Conservation (phyloP, 192 early-diverging fungal species). For the Cladochytrium replicatum region DNA sequence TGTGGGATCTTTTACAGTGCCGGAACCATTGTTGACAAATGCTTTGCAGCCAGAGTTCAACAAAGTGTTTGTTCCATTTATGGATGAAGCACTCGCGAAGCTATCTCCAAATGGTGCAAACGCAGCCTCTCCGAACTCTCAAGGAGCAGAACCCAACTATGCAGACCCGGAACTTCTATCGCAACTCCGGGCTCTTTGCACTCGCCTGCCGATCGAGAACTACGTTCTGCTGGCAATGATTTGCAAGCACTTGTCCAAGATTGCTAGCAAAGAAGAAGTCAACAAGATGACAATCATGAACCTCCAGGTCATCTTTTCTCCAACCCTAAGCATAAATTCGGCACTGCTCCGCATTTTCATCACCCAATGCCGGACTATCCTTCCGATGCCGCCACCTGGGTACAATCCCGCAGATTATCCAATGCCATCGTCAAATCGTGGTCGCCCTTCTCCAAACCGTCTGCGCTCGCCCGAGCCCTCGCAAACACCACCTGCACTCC, state of each 20-base stretch:
- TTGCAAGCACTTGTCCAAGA: not conserved
- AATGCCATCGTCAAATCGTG: too few relatives aligned
- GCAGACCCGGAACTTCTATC: not conserved
- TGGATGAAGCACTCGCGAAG: not conserved
- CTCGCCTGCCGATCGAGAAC: not conserved
- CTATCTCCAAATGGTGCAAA: not conserved
- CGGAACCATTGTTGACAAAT: not conserved
- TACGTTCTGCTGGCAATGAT: not conserved
- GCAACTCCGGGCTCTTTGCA: not conserved
- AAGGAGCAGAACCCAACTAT: not conserved
- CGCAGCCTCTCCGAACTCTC: not conserved
- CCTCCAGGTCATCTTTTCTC: not conserved
- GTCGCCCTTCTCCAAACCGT: too few relatives aligned
- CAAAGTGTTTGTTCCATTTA: not conserved
- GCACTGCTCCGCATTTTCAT: not conserved
- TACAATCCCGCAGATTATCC: too few relatives aligned
- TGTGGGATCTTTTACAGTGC: not conserved
- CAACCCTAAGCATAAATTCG: not conserved
- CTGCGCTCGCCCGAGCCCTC: too few relatives aligned
- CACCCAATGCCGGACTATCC: not conserved
- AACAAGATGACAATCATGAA: not conserved
- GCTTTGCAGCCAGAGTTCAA: not conserved
- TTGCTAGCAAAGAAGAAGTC: not conserved
- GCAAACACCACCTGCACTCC: too few relatives aligned
- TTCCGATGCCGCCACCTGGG: not conserved